These are phyloP conservation scores for Globisporangium alternatum DNA, from an alignment of 352 stramenopile genomes.

Conservation along the genomic window DNA sequence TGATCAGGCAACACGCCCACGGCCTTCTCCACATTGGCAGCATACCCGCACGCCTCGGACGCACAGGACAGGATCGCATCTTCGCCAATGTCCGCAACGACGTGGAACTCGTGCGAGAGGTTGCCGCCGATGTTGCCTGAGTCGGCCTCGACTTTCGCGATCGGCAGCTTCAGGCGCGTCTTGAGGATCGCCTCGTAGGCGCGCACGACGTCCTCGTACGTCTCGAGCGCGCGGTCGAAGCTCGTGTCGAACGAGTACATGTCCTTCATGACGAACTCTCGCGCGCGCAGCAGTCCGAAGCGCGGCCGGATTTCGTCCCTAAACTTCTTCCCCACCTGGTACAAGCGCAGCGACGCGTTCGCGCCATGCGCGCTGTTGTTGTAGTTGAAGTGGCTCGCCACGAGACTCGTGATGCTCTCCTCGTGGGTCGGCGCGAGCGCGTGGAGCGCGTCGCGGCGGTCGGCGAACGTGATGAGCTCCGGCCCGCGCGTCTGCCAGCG, in stretches of 20 bases:
- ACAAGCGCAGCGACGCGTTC: constrained; percentile 64
- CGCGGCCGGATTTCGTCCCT: constrained; percentile 86
- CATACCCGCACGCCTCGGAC: constrained; percentile 56
- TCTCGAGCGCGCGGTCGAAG: constrained; percentile 53
- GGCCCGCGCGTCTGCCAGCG: constrained; percentile 79
- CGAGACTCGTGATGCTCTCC: constrained; percentile 81
- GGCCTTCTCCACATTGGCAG: constrained; percentile 88
- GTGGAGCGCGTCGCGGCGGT: constrained; percentile 65
- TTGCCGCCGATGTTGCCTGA: constrained; percentile 87
- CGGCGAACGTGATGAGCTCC: constrained; percentile 81
- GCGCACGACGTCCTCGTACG: constrained; percentile 74
- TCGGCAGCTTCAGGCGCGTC: constrained; percentile 56
- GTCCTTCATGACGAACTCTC: constrained; percentile 92
- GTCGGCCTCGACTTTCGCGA: constrained; percentile 83
- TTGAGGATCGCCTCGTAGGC: constrained; percentile 81
- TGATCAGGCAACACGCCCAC: constrained; percentile 32
- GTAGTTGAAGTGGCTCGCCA: constrained; percentile 57
- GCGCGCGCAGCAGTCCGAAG: constrained; percentile 76
- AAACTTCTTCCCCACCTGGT: constrained; percentile 88
- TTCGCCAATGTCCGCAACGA: constrained; percentile 79
- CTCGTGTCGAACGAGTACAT: constrained; percentile 88
- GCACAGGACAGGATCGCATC: constrained; percentile 78
- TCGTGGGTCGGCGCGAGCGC: constrained; percentile 83
- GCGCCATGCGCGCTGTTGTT: constrained; percentile 23
- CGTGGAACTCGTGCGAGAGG: constrained; percentile 89